Base-by-base conservation (phyloP, 345 rosid species). In the Euphorbia pulcherrima region DNA sequence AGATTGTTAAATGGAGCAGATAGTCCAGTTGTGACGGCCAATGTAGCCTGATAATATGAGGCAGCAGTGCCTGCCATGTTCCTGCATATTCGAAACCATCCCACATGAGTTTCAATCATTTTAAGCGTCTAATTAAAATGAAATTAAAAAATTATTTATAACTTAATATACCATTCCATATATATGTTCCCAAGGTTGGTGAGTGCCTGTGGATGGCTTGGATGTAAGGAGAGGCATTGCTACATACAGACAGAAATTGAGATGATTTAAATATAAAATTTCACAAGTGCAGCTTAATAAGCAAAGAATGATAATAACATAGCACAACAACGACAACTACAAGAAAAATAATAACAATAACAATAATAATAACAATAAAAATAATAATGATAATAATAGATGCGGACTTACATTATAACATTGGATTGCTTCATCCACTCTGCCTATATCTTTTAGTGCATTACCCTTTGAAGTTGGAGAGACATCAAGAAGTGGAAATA, bases 1-100 rank as follows among this genome's bases (percentile, higher is more conserved):
- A 95, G 91, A 78, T 88, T 95, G 78, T 85, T 95, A 76, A 88
- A 92, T 62, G 99, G 99, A 64, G 99, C 97, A 70, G 99, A 95
- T 50, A 95, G 81, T 67, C 99, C 99, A 16, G 93, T 84, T 14
- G 97, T 95, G 26, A 90, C 96, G 60, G 92, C 80, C 78, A 95
- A 73, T 59, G 99, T 90, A 56, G 97, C 97, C 80, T 90, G 90
- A 62, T 92, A 92, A 70, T 79, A 87, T 35, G 93, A 81, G 62
- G 96, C 92, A 69, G 99, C 99, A 71, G 84, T 84, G 72, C 78
- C 77, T 62, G 82, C 72, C 97, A 90, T 84, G 75, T 90, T 92
- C 97, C 99, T 95, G 65, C 62, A 67, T 44, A 70, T 71, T 66
- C 58, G 68, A 74, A 44, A 71, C 30, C 73, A 28, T 28, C 68